These are phyloP conservation scores for Fagopyrum homotropicum DNA, from an alignment of 148 eudicot genomes.

Conservation along the genomic window DNA sequence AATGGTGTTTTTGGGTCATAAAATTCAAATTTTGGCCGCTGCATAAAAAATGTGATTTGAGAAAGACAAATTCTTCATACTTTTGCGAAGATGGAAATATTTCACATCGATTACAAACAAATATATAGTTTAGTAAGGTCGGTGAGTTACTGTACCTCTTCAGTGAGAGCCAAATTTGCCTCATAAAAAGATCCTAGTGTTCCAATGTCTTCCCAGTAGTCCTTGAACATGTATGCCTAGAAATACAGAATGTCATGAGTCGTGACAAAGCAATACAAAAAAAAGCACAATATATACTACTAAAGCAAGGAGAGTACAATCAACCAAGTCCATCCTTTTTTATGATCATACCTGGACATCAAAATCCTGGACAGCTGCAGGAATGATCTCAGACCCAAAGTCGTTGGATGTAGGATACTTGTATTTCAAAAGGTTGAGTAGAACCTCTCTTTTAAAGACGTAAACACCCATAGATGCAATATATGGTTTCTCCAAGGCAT, in stretches of 20 bases:
- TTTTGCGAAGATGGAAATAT: neutral
- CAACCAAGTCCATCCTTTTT: neutral
- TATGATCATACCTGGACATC: constrained; percentile 52
- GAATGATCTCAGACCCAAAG: constrained; percentile 92
- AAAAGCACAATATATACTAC: neutral
- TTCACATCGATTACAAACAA: neutral
- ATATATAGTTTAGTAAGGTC: no score
- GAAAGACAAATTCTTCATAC: neutral
- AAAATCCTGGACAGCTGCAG: constrained; percentile 55
- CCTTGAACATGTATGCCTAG: constrained; percentile 89
- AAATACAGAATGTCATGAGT: constrained; percentile 7
- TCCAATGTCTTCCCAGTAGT: constrained; percentile 99
- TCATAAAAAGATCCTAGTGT: constrained; percentile 78
- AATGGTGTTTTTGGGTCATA: constrained; percentile 94
- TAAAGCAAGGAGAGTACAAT: neutral
- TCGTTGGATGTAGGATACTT: constrained; percentile 71
- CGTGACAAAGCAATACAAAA: neutral
- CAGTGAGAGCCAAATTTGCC: constrained; percentile 85
- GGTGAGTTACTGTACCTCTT: constrained; percentile 39
- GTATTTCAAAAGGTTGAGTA: constrained; percentile 61
- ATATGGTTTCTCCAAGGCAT: constrained; percentile 58
- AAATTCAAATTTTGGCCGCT: constrained; percentile 76
- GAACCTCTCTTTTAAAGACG: constrained; percentile 64
- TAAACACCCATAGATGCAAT: constrained; percentile 99
- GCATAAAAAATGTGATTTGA: constrained; percentile 16